Conservation (phyloP, 2,329 filamentous ascomycete species). For the Ceratocystis papillata region DNA sequence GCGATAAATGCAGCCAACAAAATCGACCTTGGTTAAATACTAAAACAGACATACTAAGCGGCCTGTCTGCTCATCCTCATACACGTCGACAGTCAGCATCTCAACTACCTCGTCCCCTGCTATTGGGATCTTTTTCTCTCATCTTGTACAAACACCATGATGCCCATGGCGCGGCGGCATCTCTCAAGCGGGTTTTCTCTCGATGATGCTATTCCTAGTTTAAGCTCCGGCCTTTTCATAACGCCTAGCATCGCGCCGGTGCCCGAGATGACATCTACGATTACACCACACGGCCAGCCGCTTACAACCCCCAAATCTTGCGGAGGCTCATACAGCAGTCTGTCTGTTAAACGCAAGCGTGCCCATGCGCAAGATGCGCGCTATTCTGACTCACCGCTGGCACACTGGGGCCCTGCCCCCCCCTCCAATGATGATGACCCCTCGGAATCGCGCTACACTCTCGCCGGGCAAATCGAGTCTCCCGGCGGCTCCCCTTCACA, state of each 20-base stretch:
- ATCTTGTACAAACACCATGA: neutral
- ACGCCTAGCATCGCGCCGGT: neutral
- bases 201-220: conserved; percentile 14
- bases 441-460: conserved; percentile 32
- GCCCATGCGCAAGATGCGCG: conserved; percentile 4
- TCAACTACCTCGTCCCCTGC: neutral
- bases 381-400: conserved; percentile 1
- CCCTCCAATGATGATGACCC: conserved; percentile 9
- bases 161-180: conserved; percentile 16
- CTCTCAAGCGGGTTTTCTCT: conserved; percentile 14
- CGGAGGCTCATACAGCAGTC: neutral
- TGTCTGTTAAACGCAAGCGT: conserved; percentile 17
- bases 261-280: neutral
- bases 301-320: neutral
- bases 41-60: neutral
- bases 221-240: conserved; percentile 8
- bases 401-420: neutral
- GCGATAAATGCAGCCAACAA: neutral
- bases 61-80: too few relatives aligned
- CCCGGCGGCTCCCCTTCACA: conserved; percentile 28
- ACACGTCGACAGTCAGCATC: neutral
- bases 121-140: neutral
- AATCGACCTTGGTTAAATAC: neutral
- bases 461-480: conserved; percentile 39
- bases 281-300: conserved; percentile 4